Percentiles rank a stretch among this genome's conserved stretches.
Evolutionary conservation across 768 basidiomycete genomes (phyloP).

Genomic region (Grammothele lineata): DNA sequence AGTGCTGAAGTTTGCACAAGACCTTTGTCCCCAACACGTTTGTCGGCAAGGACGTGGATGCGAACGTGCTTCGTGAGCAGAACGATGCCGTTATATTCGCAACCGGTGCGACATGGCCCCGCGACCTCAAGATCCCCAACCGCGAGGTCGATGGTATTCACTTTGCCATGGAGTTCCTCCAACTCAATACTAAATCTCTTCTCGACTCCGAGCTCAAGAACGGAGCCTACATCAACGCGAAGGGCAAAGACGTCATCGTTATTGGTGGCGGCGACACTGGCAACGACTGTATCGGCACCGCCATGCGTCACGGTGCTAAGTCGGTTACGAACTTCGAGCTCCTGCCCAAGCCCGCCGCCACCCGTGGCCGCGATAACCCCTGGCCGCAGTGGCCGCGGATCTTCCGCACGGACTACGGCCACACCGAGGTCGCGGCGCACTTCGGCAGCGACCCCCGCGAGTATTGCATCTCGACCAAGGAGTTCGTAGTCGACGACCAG

Average conservation of each 20-base stretch:
- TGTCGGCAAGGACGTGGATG: constrained; percentile 82
- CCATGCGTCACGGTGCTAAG: constrained; percentile 94
- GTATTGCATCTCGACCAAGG: constrained; percentile 92
- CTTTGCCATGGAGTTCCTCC: constrained; percentile 96
- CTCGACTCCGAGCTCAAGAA: constrained; percentile 81
- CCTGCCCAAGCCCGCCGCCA: constrained; percentile 81
- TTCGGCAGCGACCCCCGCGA: constrained; percentile 93
- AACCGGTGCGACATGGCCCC: constrained; percentile 96
- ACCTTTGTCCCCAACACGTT: constrained; percentile 83
- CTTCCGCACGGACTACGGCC: constrained; percentile 95
- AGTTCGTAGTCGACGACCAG: constrained; percentile 79
- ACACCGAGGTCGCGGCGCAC: constrained; percentile 88
- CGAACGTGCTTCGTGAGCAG: constrained; percentile 59
- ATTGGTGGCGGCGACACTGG: constrained; percentile 97
- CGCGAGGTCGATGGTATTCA: constrained; percentile 86
- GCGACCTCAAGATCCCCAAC: constrained; percentile 87
- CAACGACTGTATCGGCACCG: constrained; percentile 93
- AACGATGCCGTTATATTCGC: constrained; percentile 89
- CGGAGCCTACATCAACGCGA: constrained; percentile 77
- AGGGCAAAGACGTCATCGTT: constrained; percentile 94
- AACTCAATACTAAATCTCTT: constrained; percentile 86
- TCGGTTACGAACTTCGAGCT: constrained; percentile 96
- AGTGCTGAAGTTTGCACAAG: no score
- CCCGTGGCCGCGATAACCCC: constrained; percentile 88
- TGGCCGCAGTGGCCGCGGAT: constrained; percentile 95